Evolutionary conservation across 495 filamentous ascomycete species (phyloP).

Genomic region (Bathelium albidoporum): DNA sequence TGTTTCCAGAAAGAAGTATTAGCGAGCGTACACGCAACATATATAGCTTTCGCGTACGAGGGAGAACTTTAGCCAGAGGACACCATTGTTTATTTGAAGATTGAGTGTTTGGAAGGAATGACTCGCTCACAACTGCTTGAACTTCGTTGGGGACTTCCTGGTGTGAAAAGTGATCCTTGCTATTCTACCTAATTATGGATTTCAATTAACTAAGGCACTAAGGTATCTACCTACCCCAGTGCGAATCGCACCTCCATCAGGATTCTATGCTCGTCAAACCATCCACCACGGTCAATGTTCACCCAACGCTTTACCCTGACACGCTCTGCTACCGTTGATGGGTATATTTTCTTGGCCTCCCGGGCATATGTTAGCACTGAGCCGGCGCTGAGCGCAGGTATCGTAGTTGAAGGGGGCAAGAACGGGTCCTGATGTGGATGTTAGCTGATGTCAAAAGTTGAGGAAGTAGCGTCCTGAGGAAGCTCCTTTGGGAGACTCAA

Average conservation of each 20-base stretch:
- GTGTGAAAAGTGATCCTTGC: too few species aligned
- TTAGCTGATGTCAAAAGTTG: too few species aligned
- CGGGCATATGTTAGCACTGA: neutral
- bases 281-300: neutral
- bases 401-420: neutral
- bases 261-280: neutral
- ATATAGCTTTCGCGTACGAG: too few species aligned
- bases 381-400: neutral
- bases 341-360: neutral
- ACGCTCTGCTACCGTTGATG: neutral
- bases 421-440: neutral
- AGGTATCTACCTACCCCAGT: neutral
- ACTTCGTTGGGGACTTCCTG: too few species aligned
- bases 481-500: too few species aligned
- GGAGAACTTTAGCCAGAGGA: too few species aligned
- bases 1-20: too few species aligned
- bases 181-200: neutral
- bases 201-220: neutral
- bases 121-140: neutral
- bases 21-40: too few species aligned
- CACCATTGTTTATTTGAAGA: neutral
- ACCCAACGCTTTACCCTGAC: neutral
- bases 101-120: neutral
- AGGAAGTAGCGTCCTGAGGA: too few species aligned
- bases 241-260: neutral